Base-by-base conservation (phyloP, 192 early-diverging fungal species). In the Geosiphon pyriformis region DNA sequence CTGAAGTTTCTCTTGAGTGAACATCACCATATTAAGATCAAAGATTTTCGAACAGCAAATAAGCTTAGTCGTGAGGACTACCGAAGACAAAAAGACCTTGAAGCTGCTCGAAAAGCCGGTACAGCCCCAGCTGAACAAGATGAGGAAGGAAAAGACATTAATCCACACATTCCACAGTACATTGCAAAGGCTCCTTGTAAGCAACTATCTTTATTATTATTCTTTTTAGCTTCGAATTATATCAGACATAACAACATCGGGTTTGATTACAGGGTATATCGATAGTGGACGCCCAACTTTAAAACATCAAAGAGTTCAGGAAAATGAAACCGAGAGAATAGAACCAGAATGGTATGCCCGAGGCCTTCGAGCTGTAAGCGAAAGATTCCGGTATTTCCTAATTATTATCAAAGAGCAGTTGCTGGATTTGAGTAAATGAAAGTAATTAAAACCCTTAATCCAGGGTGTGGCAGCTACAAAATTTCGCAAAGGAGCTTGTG, bases 161-260 rank as follows among this genome's bases (percentile, higher is more conserved):
- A 99, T 73, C 98, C 98, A 20, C 96, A 99, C 72, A 98, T 97
- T 52, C 98, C 98, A 4, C 85, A 95, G 61, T 98, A 91, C 75
- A 98, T 97, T 78, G 87, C 91, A 11, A 85, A 96, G 47, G 94
- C 94, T 51, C 96, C 96, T 70, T 99, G 95, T 80, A 80, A 59
- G 18, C 6, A 30, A 59, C 11, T 75, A 84, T 87, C 52, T 68
- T 79, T 35, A 72, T 77, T 0, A 32, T 18, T 26, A 27, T 32
- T n/a, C 33, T 26, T 35, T 35, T 26, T 3, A 31, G 18, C 57
- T 2, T 11, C 33, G 27, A 35, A 34, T 59, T 32, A n/a, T n/a
- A n/a, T n/a, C n/a, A n/a, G n/a, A n/a, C n/a, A n/a, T n/a, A n/a
- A n/a, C n/a, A 32, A 18, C 12, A 59, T 2, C 31, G 27, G 27